Conservation (phyloP, 2,329 filamentous ascomycete genomes). For the Clonostachys sp. region DNA sequence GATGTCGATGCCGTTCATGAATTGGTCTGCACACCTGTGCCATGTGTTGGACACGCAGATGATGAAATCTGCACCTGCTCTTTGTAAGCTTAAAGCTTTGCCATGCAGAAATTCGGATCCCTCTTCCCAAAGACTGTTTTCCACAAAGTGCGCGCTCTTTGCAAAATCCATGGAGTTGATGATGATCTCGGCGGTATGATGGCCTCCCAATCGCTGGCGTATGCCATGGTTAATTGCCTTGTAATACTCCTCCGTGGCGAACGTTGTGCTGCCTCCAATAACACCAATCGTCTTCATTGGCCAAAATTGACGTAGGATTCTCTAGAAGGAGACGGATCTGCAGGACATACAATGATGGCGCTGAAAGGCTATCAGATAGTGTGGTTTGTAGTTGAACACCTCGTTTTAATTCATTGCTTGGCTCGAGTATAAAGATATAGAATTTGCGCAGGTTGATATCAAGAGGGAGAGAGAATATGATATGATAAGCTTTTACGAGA, state of each 20-base stretch:
- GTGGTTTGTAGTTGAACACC: too few relatives aligned
- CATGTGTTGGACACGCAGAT: constrained; percentile 16
- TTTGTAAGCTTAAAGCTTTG: constrained; percentile 7
- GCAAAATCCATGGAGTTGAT: constrained; percentile 17
- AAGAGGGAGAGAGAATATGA: too few relatives aligned
- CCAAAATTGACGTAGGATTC: too few relatives aligned
- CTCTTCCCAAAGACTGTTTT: constrained; percentile 2
- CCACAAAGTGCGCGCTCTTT: constrained; percentile 1
- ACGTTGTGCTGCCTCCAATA: constrained; percentile 17
- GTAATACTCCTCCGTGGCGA: constrained; percentile 16
- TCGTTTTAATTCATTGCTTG: too few relatives aligned
- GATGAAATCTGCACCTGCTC: constrained; percentile 12
- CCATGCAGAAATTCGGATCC: constrained; percentile 10
- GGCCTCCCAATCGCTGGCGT: constrained; percentile 9
- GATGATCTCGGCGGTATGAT: constrained; percentile 13
- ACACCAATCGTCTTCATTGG: constrained; percentile 6
- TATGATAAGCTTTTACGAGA: too few relatives aligned
- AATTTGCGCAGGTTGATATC: too few relatives aligned
- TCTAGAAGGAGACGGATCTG: too few relatives aligned
- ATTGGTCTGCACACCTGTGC: constrained; percentile 10
- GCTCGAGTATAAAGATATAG: too few relatives aligned
- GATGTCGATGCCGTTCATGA: constrained; percentile 4
- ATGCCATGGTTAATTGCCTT: constrained; percentile 15
- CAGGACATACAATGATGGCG: too few relatives aligned
- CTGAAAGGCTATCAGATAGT: too few relatives aligned